Conservation (phyloP, 1,139 yeast genomes). For the Debaryomyces psychrophilus region DNA sequence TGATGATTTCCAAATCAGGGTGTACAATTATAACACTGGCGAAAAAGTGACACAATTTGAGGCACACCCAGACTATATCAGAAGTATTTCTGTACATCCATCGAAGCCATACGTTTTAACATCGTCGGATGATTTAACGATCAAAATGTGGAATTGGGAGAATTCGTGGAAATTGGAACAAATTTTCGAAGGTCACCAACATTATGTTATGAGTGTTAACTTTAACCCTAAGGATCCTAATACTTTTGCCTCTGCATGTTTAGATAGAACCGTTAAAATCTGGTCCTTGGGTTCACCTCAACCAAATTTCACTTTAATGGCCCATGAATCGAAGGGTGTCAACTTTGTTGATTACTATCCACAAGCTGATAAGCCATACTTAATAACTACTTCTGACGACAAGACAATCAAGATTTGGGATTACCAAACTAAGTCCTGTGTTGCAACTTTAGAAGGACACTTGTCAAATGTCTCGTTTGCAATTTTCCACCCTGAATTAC, state of each 20-base stretch:
- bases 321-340: conserved; percentile 92
- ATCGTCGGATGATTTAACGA: conserved; percentile 88
- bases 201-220: conserved; percentile 91
- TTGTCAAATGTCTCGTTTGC: conserved; percentile 94
- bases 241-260: conserved; percentile 95
- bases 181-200: conserved; percentile 93
- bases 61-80: conserved; percentile 96
- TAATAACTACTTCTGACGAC: conserved; percentile 93
- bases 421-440: conserved; percentile 94
- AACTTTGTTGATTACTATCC: conserved; percentile 97
- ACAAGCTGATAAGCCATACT: conserved; percentile 93
- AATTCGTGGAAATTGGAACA: conserved; percentile 88
- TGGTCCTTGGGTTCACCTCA: conserved; percentile 92
- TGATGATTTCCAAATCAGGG: conserved; percentile 92
- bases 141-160: conserved; percentile 98
- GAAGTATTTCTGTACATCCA: conserved; percentile 93
- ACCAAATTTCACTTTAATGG: conserved; percentile 88
- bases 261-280: conserved; percentile 93
- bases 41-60: conserved; percentile 94
- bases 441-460: conserved; percentile 93
- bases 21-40: conserved; percentile 92
- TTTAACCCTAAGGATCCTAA: conserved; percentile 97
- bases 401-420: conserved; percentile 93
- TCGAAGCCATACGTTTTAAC: conserved; percentile 86
- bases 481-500: conserved; percentile 93